A percentile compares a stretch with the other conserved stretches of the same genome.
phyloP scores from a whole-genome alignment of 768 basidiomycete species.

The Clathrus columnatus region DNA sequence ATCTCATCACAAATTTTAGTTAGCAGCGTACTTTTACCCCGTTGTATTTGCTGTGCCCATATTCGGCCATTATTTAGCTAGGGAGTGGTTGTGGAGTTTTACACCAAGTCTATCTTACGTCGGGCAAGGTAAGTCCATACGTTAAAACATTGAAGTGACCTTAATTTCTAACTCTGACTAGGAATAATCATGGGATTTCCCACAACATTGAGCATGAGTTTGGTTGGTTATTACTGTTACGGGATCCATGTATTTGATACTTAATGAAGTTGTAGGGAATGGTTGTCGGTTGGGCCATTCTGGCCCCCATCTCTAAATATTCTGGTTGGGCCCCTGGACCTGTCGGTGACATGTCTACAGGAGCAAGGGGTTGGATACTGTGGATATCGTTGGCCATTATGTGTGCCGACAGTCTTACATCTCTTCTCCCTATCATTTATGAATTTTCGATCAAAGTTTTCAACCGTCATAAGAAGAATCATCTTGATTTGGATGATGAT shows the following conservation, averaged over 20 bases:
- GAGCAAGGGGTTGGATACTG: conserved; percentile 94
- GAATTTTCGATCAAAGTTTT: conserved; percentile 37
- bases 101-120: conserved; percentile 88
- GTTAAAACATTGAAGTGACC: conserved; percentile 7
- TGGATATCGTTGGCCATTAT: conserved; percentile 94
- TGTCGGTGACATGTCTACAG: conserved; percentile 76
- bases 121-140: conserved; percentile 59
- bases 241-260: conserved; percentile 5
- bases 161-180: conserved; percentile 18
- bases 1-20: conserved; percentile 33
- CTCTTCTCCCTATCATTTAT: conserved; percentile 65
- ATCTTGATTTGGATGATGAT: conserved; percentile 18
- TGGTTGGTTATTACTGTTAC: conserved; percentile 37
- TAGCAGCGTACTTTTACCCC: conserved; percentile 84
- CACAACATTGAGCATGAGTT: conserved; percentile 87
- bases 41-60: conserved; percentile 80
- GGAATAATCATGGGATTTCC: conserved; percentile 98
- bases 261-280: conserved; percentile 53
- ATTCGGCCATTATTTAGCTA: conserved; percentile 76
- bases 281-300: conserved; percentile 90
- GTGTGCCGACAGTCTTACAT: conserved; percentile 86
- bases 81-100: conserved; percentile 89
- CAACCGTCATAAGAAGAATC: conserved; percentile 20
- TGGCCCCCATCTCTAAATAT: conserved; percentile 81
- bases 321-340: conserved; percentile 91